Conservation (phyloP, 108 stramenopile species). For the Discostella pseudostelligera region DNA sequence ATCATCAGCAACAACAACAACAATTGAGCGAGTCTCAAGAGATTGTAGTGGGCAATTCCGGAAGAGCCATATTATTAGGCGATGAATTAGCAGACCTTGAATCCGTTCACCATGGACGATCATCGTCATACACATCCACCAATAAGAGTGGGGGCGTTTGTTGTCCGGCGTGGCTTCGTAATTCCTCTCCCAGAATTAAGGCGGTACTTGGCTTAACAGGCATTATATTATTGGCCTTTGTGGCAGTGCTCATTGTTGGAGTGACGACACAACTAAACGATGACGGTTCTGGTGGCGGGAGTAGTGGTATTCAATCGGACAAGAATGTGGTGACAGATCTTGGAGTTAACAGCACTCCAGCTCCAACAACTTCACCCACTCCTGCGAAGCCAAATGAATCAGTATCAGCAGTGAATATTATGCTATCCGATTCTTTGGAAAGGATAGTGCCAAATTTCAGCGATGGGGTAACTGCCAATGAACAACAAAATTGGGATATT, state of each 20-base stretch:
- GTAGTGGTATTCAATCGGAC: conserved; percentile 6
- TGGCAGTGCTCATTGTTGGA: conserved; percentile 17
- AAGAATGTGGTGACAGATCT: background rate
- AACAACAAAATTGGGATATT: conserved; percentile 10
- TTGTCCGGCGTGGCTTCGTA: conserved; percentile 22
- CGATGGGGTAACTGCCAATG: conserved; percentile 8
- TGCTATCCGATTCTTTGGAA: conserved; percentile 24
- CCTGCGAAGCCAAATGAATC: conserved; percentile 2
- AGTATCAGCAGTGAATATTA: conserved; percentile 9
- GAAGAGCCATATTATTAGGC: conserved; percentile 10
- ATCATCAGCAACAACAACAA: too few species aligned
- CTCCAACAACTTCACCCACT: background rate
- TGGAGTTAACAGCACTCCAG: background rate
- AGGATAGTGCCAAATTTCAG: conserved; percentile 12
- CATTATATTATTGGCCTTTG: conserved; percentile 14
- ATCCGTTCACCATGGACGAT: conserved; percentile 1
- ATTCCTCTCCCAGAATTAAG: conserved; percentile 21
- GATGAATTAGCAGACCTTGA: conserved; percentile 7
- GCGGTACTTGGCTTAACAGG: background rate
- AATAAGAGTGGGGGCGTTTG: conserved; percentile 5
- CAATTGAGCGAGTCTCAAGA: conserved; percentile 21
- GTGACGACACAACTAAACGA: background rate
- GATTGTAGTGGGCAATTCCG: conserved; percentile 15
- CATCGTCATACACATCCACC: background rate
- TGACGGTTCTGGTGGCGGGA: background rate